phyloP scores from a whole-genome alignment of 2,329 filamentous ascomycete species.

The Diplodia sapinea region DNA sequence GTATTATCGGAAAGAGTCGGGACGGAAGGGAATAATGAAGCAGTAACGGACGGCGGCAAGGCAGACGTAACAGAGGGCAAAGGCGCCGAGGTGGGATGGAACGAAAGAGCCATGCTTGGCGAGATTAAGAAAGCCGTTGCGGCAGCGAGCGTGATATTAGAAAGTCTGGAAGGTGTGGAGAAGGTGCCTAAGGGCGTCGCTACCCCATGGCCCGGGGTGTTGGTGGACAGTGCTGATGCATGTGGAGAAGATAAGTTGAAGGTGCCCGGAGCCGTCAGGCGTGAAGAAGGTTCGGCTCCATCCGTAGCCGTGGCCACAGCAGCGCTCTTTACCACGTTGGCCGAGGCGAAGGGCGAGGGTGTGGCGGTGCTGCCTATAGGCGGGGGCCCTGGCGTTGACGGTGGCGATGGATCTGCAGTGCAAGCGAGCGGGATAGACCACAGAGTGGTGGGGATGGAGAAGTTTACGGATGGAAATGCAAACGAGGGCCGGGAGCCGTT shows the following conservation, averaged over 20 bases:
- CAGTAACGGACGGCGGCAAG: neutral
- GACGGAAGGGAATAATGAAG: neutral
- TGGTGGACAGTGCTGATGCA: conserved; percentile 12
- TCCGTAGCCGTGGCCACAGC: conserved; percentile 14
- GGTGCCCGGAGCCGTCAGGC: neutral
- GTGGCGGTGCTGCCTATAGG: conserved; percentile 17
- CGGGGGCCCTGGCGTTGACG: neutral
- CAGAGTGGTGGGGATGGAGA: neutral
- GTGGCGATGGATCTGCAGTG: conserved; percentile 11
- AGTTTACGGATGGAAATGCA: conserved; percentile 1
- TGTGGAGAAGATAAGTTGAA: conserved; percentile 2
- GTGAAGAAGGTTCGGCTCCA: conserved; percentile 7
- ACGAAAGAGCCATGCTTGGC: conserved; percentile 19
- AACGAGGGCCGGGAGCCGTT: neutral
- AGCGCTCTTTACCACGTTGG: conserved; percentile 14
- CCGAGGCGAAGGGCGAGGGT: conserved; percentile 7
- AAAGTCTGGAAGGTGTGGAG: neutral
- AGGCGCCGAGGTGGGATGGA: neutral
- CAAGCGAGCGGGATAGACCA: neutral
- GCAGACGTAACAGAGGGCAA: neutral
- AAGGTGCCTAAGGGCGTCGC: neutral
- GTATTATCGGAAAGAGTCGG: conserved; percentile 12
- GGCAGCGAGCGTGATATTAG: conserved; percentile 16
- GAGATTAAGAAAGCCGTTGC: conserved; percentile 14
- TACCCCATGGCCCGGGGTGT: conserved; percentile 14